Evolutionary conservation across 1,139 yeast genomes (phyloP), one percentile per base, ranked within the genome.

Genomic region (Meyerozyma elateridarum): DNA sequence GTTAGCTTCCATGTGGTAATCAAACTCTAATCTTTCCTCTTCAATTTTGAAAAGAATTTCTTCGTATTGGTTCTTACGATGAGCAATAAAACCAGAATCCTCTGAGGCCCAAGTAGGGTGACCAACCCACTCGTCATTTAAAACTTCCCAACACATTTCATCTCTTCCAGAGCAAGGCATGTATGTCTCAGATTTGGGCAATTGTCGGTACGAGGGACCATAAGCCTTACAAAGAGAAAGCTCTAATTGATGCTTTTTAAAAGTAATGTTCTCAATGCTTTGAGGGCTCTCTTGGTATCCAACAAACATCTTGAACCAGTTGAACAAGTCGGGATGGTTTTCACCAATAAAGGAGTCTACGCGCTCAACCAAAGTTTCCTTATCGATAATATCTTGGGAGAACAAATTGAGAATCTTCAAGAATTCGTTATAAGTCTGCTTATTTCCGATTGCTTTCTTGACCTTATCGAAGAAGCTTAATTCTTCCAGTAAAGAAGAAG

Each of bases 41-140:
- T 91, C 98, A 37, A 89, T 88, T 53, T 94, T 83, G 64, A 88
- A 89, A 39, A 93, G 64, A 35, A 91, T 85, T 59, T 91, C 98
- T 60, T 91, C 98, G 54, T 89, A 91, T 60, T 91, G 98, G 53
- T 93, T 91, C 59, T 93, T 91, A 47, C 97, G 79, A 57, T 93
- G 98, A 12, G 98, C 96, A 53, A 91, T 89, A 52, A 89, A 91
- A 0, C 98, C 98, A 15, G 96, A 85, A 55, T 93, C 98, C 58
- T 91, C 98, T 1, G 97, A 89, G 1, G 97, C 98, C 98, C 98
- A 93, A 5, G 96, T 94, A 22, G 99, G 99, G 58, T 89, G 97
- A 3, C 96, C 96, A 16, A 91, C 97, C 97, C 97, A 93, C 59
- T 91, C 97, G 55, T 91, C 98, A 56, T 91, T 91, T 46, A 93